Conservation (phyloP, 257 asterid genomes). For the Rehmannia glutinosa region DNA sequence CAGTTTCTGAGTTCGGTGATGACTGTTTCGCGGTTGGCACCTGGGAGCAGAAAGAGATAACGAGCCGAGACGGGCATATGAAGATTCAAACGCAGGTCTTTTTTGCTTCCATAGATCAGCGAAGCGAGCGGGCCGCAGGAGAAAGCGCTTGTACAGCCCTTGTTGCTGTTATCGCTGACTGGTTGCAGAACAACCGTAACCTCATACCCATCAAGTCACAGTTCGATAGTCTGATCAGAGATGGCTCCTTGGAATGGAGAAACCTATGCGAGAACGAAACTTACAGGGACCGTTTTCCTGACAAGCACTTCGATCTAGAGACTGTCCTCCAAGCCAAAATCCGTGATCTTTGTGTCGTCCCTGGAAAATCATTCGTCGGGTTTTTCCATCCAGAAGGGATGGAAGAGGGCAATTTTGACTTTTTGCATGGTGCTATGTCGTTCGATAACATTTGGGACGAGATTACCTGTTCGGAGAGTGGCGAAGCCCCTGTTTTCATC, state of each 20-base stretch:
- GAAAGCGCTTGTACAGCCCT: constrained; percentile 97
- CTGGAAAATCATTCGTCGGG: constrained; percentile 79
- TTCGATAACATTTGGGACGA: constrained; percentile 94
- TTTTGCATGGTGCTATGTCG: constrained; percentile 91
- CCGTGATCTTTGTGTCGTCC: constrained; percentile 54
- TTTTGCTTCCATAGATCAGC: constrained; percentile 95
- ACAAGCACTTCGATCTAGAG: constrained; percentile 93
- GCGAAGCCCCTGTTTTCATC: constrained; percentile 69
- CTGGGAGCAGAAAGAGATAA: constrained; percentile 84
- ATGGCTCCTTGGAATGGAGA: constrained; percentile 95
- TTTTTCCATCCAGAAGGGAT: constrained; percentile 75
- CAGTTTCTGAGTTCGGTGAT: constrained; percentile 89
- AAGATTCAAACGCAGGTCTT: constrained; percentile 72
- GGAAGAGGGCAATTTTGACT: constrained; percentile 70
- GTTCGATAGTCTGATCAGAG: constrained; percentile 75
- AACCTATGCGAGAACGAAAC: constrained; percentile 72
- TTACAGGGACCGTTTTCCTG: constrained; percentile 64
- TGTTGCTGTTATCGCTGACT: constrained; percentile 89
- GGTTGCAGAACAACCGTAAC: constrained; percentile 66
- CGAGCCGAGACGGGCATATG: constrained; percentile 80
- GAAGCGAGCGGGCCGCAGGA: constrained; percentile 95
- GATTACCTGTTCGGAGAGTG: constrained; percentile 43
- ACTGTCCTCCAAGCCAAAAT: constrained; percentile 79
- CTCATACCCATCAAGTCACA: constrained; percentile 92
- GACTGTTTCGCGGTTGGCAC: constrained; percentile 81